These are phyloP conservation scores for Solanum pinnatisectum DNA, from an alignment of 257 asterid genomes.

Conservation along the genomic window DNA sequence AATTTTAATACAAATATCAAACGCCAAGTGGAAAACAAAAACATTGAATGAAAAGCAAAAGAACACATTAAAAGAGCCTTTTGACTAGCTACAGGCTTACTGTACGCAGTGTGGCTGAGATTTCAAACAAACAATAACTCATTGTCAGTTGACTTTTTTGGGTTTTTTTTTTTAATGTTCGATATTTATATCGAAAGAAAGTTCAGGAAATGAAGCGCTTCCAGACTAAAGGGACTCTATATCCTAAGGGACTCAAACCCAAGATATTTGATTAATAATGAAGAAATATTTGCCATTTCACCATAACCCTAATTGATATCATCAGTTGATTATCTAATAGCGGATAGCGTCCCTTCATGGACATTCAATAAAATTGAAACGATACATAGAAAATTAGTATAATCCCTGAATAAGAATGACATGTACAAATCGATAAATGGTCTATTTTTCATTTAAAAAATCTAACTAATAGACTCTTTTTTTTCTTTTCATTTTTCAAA, in stretches of 20 bases:
- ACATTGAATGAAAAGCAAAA: neutral
- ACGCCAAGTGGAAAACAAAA: rapidly evolving
- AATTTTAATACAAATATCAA: neutral
- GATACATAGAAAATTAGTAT: neutral
- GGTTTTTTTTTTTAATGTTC: rapidly evolving
- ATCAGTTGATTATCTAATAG: neutral
- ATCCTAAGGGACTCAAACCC: no score
- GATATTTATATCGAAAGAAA: rapidly evolving
- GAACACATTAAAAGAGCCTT: neutral
- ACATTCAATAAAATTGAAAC: neutral
- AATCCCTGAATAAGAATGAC: neutral
- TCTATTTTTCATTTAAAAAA: neutral
- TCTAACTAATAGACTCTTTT: no score
- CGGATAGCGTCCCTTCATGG: neutral
- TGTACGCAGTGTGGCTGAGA: neutral
- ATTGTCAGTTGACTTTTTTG: neutral
- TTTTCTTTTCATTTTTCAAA: neutral
- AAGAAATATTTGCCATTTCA: no score
- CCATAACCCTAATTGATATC: rapidly evolving
- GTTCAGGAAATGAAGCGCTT: rapidly evolving
- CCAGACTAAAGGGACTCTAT: rapidly evolving
- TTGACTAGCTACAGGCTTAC: neutral
- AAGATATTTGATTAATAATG: rapidly evolving
- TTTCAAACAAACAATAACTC: neutral
- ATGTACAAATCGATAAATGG: neutral